Percentiles rank a stretch among this genome's conserved stretches.
phyloP scores from a whole-genome alignment of 148 eudicot genomes.

The Cornus florida region DNA sequence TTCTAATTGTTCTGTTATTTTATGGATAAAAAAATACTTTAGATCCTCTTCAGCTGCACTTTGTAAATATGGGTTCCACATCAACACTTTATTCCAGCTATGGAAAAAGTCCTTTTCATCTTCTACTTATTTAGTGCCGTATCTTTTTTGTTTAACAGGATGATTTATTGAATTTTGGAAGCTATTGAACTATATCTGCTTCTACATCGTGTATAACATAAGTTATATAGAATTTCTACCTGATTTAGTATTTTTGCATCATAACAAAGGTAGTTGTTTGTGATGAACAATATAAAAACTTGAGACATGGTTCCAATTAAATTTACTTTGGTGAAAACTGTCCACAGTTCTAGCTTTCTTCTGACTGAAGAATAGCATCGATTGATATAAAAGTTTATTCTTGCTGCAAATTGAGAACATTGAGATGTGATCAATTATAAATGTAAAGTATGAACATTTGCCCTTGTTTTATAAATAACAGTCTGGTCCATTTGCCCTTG shows the following conservation, averaged over 20 bases:
- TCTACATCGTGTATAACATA: neutral
- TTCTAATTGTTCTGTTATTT: neutral
- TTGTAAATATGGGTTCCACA: neutral
- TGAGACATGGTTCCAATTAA: too few species aligned
- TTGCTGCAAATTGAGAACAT: neutral
- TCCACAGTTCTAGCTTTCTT: neutral
- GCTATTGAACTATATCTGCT: neutral
- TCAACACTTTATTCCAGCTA: neutral
- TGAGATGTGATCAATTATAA: neutral
- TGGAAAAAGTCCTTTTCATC: neutral
- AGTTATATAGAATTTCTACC: neutral
- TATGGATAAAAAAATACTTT: neutral
- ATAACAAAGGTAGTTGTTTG: neutral
- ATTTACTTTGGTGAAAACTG: neutral
- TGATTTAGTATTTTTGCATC: neutral
- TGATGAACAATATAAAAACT: neutral
- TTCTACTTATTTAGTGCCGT: neutral
- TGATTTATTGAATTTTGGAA: neutral
- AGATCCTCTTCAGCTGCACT: too few species aligned
- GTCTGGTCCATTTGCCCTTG: too few species aligned
- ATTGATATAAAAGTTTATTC: neutral
- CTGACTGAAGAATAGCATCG: too few species aligned
- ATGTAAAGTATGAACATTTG: neutral
- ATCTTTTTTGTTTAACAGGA: neutral
- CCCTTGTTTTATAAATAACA: neutral